phyloP scores from a whole-genome alignment of 768 basidiomycete species.

The Naganishia antarctica region DNA sequence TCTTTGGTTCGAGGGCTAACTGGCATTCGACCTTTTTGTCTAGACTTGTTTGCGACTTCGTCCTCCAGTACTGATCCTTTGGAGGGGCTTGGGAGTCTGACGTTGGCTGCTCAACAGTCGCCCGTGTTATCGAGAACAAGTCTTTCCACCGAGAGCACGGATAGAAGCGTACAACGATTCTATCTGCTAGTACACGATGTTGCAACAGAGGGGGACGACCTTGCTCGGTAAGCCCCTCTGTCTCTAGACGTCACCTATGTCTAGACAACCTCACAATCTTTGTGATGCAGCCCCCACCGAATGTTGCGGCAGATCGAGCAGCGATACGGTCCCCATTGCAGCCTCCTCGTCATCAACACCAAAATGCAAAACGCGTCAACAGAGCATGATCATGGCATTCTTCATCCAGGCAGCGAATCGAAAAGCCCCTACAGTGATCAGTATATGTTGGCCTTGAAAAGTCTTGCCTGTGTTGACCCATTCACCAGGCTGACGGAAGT shows the following conservation, averaged over 20 bases:
- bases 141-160: conserved; percentile 41
- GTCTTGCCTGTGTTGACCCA: conserved; percentile 14
- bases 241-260: conserved; percentile 17
- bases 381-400: too few species aligned
- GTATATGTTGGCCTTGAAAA: neutral
- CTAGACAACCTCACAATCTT: neutral
- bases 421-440: neutral
- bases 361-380: conserved; percentile 10
- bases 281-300: conserved; percentile 36
- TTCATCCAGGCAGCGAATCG: neutral
- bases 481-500: conserved; percentile 22
- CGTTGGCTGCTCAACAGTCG: conserved; percentile 29
- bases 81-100: conserved; percentile 36
- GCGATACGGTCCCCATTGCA: conserved; percentile 47
- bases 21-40: neutral
- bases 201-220: conserved; percentile 30
- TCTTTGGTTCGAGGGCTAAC: neutral
- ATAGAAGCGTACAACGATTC: conserved; percentile 36
- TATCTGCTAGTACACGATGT: conserved; percentile 49
- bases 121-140: conserved; percentile 28
- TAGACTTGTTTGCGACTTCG: conserved; percentile 44
- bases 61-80: conserved; percentile 43
- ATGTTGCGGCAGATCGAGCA: conserved; percentile 44
- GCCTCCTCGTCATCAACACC: conserved; percentile 47
- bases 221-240: conserved; percentile 32